A percentile compares a stretch with the other conserved stretches of the same genome.
These are phyloP conservation scores for Aureobasidium namibiae DNA, from an alignment of 2,329 filamentous ascomycete genomes.

Conservation along the genomic window DNA sequence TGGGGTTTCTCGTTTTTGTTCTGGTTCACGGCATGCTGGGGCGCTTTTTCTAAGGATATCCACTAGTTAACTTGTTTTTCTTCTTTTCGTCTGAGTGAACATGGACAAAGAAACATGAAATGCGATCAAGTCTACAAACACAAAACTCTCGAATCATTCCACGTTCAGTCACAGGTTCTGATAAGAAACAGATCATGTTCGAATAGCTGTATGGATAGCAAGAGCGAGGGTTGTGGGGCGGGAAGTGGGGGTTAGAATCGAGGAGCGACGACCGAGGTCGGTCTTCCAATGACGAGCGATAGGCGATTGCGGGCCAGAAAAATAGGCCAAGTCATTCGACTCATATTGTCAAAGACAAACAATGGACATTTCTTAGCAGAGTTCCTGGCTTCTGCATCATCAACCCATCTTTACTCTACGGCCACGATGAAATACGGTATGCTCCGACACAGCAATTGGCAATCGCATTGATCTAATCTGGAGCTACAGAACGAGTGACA, in stretches of 20 bases:
- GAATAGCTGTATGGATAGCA: no score
- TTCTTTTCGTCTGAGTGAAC: neutral
- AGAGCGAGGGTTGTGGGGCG: neutral
- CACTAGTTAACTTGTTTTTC: neutral
- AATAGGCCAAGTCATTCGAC: neutral
- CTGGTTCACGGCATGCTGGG: constrained; percentile 2
- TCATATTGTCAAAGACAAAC: constrained; percentile 5
- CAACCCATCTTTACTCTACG: neutral
- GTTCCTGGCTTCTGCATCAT: neutral
- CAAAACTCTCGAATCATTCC: no score
- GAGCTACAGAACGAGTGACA: constrained; percentile 26
- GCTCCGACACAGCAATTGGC: neutral
- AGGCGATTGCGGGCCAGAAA: constrained; percentile 1
- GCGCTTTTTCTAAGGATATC: constrained; percentile 9
- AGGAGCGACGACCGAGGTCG: neutral
- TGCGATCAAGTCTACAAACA: neutral
- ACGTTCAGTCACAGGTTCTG: no score
- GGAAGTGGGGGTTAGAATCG: neutral
- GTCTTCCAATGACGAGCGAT: constrained; percentile 1
- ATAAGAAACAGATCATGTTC: no score
- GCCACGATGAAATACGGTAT: constrained; percentile 11
- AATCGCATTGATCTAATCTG: neutral
- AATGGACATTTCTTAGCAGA: neutral
- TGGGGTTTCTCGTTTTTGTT: neutral
- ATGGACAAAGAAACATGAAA: neutral